These are phyloP conservation scores for Cyclospora cayetanensis DNA, from an alignment of 169 alveolate species.

Conservation along the genomic window DNA sequence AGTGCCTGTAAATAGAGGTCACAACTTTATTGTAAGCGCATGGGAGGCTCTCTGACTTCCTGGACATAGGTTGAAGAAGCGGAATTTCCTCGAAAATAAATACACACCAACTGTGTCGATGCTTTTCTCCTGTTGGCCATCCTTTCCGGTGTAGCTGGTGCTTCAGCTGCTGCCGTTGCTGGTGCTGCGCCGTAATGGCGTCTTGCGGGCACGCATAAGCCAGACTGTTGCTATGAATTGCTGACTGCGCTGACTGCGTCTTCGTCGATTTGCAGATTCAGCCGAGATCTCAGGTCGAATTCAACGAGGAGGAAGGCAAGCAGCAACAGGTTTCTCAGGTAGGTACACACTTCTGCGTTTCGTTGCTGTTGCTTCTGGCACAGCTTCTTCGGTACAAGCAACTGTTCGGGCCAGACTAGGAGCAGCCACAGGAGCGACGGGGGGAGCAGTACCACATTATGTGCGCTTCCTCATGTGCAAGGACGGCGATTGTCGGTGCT, in stretches of 20 bases:
- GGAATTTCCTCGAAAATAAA: too few relatives aligned
- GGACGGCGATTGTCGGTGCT: not conserved
- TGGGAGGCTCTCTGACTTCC: too few relatives aligned
- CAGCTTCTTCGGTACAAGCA: not conserved
- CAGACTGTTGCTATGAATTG: not conserved
- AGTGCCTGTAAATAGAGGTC: constrained; percentile 40
- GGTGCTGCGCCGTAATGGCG: not conserved
- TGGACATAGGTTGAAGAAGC: too few relatives aligned
- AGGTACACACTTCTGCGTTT: not conserved
- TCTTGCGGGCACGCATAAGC: not conserved
- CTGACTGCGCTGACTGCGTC: too few relatives aligned
- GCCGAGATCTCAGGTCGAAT: not conserved
- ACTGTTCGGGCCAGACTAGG: not conserved
- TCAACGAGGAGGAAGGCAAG: not conserved
- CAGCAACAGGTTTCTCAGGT: constrained; percentile 3
- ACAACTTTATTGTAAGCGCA: constrained; percentile 60
- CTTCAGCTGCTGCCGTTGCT: not conserved
- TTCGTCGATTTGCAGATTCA: not conserved
- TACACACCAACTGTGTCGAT: too few relatives aligned
- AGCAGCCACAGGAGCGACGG: not conserved
- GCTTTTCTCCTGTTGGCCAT: too few relatives aligned
- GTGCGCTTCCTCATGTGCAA: not conserved
- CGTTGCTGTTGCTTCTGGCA: not conserved
- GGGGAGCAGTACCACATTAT: not conserved
- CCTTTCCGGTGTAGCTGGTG: too few relatives aligned